Conservation (phyloP, 2,329 filamentous ascomycete species). For the Fusarium subtropicale region DNA sequence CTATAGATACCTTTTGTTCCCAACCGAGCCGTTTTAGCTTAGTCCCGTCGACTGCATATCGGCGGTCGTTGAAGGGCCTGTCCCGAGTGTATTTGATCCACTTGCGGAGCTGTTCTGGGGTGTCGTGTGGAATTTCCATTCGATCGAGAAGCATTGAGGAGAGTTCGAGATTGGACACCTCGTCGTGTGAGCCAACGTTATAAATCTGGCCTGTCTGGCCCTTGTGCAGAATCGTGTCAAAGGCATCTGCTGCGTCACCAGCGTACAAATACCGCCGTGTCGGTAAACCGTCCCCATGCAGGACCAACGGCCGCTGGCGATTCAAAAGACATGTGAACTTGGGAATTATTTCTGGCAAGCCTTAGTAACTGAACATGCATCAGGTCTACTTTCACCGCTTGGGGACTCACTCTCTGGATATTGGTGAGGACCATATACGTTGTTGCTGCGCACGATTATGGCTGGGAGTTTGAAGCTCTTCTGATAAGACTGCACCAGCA, state of each 20-base stretch:
- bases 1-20: constrained; percentile 74
- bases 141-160: constrained; percentile 73
- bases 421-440: constrained; percentile 87
- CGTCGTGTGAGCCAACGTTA: constrained; percentile 83
- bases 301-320: constrained; percentile 72
- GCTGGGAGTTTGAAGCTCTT: constrained; percentile 84
- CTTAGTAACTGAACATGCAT: constrained; percentile 7
- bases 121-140: constrained; percentile 66
- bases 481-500: constrained; percentile 87
- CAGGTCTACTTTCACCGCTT: background rate
- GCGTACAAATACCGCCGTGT: constrained; percentile 82
- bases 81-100: constrained; percentile 82
- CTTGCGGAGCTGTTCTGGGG: constrained; percentile 65
- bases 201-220: constrained; percentile 81
- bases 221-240: constrained; percentile 85
- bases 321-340: constrained; percentile 82
- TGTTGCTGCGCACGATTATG: constrained; percentile 85
- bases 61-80: constrained; percentile 80
- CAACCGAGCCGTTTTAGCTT: constrained; percentile 76
- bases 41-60: constrained; percentile 77
- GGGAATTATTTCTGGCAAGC: constrained; percentile 78
- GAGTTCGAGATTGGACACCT: constrained; percentile 79
- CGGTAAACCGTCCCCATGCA: constrained; percentile 81
- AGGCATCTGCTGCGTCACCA: constrained; percentile 82
- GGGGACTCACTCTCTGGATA: constrained; percentile 78